A percentile compares a stretch with the other conserved stretches of the same genome.
Conservation (phyloP, 805 yeast genomes). For the Spathaspora passalidarum region DNA sequence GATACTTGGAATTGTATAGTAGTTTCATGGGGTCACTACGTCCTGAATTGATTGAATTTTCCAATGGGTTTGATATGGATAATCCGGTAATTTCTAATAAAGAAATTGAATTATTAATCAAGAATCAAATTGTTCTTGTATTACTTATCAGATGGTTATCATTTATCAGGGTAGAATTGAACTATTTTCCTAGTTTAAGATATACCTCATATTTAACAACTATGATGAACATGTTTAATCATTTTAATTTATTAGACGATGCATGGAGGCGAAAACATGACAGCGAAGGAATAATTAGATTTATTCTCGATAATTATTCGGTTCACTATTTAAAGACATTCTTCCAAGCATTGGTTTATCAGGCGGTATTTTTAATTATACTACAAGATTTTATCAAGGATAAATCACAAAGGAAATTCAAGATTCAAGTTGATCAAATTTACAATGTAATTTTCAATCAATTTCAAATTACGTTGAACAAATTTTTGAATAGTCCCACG, state of each 20-base stretch:
- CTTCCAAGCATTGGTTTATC: constrained; percentile 16
- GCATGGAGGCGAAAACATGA: neutral
- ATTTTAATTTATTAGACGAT: constrained; percentile 18
- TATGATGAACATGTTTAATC: constrained; percentile 22
- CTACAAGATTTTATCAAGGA: constrained; percentile 11
- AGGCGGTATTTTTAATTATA: constrained; percentile 18
- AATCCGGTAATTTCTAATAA: neutral
- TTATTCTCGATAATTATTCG: constrained; percentile 10
- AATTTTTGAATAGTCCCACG: constrained; percentile 12
- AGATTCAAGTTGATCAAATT: constrained; percentile 12
- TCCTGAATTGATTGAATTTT: constrained; percentile 7
- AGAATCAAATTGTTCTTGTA: constrained; percentile 15
- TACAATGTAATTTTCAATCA: constrained; percentile 9
- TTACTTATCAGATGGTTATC: constrained; percentile 24
- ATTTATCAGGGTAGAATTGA: constrained; percentile 22
- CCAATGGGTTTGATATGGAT: neutral
- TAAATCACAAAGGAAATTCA: constrained; percentile 1
- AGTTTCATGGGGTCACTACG: constrained; percentile 10
- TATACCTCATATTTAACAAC: constrained; percentile 24
- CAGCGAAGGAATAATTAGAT: constrained; percentile 5
- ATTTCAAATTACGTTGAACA: constrained; percentile 13
- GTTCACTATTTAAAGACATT: constrained; percentile 13
- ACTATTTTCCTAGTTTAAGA: constrained; percentile 27
- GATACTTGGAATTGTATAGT: constrained; percentile 16
- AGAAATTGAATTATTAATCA: constrained; percentile 9